Percentiles rank a stretch among this genome's conserved stretches.
Conservation (phyloP, 1,284 basidiomycete species). For the Rhodotorula sp. region DNA sequence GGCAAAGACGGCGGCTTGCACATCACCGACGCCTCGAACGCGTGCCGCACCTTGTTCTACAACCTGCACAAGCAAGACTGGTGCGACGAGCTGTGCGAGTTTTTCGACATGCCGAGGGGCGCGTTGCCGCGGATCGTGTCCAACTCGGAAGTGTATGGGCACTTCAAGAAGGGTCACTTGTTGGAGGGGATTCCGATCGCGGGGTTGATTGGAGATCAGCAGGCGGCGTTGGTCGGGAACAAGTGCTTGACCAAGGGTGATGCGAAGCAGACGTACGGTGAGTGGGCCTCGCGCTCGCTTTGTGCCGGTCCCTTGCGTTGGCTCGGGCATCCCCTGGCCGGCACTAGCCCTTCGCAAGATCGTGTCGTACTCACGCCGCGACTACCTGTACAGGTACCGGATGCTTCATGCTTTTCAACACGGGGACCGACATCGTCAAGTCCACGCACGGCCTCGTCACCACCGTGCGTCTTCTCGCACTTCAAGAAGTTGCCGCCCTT, state of each 20-base stretch:
- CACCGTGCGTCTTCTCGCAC: constrained; percentile 60
- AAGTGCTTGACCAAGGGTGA: constrained; percentile 67
- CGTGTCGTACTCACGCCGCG: neutral
- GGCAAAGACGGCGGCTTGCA: constrained; percentile 68
- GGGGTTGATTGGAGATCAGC: constrained; percentile 94
- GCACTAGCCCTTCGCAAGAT: neutral
- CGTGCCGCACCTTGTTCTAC: constrained; percentile 90
- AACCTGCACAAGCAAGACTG: constrained; percentile 78
- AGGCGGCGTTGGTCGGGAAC: constrained; percentile 93
- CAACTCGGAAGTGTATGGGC: constrained; percentile 88
- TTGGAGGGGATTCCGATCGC: constrained; percentile 80
- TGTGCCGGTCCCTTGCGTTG: too few species aligned
- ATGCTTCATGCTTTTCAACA: constrained; percentile 92
- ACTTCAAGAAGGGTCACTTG: constrained; percentile 58
- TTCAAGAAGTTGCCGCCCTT: neutral
- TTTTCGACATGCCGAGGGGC: constrained; percentile 77
- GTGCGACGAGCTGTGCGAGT: constrained; percentile 78
- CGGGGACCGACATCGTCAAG: constrained; percentile 79
- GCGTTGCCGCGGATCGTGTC: constrained; percentile 86
- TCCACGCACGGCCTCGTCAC: constrained; percentile 84
- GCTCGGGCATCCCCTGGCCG: neutral
- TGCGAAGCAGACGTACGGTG: constrained; percentile 51
- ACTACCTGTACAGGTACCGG: constrained; percentile 67
- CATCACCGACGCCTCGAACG: constrained; percentile 93
- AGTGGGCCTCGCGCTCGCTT: constrained; percentile 1